Percentiles rank a stretch among this genome's conserved stretches.
Evolutionary conservation across 768 basidiomycete genomes (phyloP).

Genomic region (Calocybe cyanea): DNA sequence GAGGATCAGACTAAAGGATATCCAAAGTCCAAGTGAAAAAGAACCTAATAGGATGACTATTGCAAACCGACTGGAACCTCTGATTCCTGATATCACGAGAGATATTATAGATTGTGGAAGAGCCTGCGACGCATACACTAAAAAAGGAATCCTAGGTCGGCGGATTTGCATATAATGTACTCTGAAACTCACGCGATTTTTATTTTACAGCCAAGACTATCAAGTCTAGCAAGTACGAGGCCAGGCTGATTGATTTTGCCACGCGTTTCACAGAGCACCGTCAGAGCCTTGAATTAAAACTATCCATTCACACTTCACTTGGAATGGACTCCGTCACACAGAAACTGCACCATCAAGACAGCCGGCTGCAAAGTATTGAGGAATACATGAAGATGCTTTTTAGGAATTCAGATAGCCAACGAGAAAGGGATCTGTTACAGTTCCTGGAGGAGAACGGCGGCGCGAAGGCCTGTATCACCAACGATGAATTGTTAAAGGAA

Average conservation of each 20-base stretch:
- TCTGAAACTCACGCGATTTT: neutral
- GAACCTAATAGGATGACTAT: slow-evolving; percentile 30
- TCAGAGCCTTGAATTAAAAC: neutral
- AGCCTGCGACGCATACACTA: slow-evolving; percentile 42
- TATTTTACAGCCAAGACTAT: slow-evolving; percentile 28
- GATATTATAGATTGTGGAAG: slow-evolving; percentile 42
- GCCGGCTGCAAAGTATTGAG: neutral
- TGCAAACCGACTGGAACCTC: slow-evolving; percentile 25
- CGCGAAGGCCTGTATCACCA: neutral
- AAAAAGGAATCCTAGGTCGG: slow-evolving; percentile 37
- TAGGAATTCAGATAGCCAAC: neutral
- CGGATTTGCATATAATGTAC: neutral
- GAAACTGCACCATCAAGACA: neutral
- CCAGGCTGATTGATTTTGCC: slow-evolving; percentile 6
- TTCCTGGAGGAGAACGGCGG: neutral
- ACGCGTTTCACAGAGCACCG: neutral
- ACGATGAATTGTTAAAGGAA: neutral
- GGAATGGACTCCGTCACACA: neutral
- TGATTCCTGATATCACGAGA: slow-evolving; percentile 27
- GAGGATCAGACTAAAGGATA: slow-evolving; percentile 24
- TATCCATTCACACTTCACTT: neutral
- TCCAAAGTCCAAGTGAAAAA: slow-evolving; percentile 18
- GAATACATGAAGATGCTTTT: neutral
- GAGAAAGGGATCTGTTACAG: neutral
- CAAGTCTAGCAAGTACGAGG: slow-evolving; percentile 34